These are phyloP conservation scores for Thyridium curvatum DNA, from an alignment of 2,329 filamentous ascomycete species.

Conservation along the genomic window DNA sequence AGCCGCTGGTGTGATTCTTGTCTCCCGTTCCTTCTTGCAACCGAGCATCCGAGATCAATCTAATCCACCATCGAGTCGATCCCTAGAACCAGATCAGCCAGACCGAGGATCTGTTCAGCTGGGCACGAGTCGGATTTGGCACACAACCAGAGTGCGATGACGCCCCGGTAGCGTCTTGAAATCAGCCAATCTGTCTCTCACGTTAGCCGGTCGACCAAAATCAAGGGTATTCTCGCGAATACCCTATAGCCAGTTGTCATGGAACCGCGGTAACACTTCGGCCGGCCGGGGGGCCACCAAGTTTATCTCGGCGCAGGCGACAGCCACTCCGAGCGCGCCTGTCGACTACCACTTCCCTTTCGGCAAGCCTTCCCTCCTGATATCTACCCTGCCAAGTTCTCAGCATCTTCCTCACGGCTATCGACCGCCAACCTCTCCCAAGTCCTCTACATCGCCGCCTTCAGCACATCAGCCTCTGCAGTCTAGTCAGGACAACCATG, in stretches of 20 bases:
- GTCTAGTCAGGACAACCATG: too few relatives aligned
- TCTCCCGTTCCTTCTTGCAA: too few relatives aligned
- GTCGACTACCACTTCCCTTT: conserved; percentile 12
- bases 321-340: conserved; percentile 3
- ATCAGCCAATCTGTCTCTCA: conserved; percentile 36
- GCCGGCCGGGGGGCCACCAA: conserved; percentile 34
- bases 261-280: conserved; percentile 28
- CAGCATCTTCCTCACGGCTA: neutral
- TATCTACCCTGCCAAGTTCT: conserved; percentile 6
- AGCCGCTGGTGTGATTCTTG: too few relatives aligned
- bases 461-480: too few relatives aligned
- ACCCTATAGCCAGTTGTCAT: conserved; percentile 28
- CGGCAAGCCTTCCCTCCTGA: conserved; percentile 10
- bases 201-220: conserved; percentile 28
- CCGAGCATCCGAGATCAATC: neutral
- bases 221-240: conserved; percentile 35
- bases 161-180: conserved; percentile 14
- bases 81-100: too few relatives aligned
- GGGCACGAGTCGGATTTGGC: too few relatives aligned
- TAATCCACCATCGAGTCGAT: too few relatives aligned
- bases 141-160: conserved; percentile 8
- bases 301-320: conserved; percentile 9
- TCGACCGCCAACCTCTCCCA: too few relatives aligned
- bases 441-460: too few relatives aligned
- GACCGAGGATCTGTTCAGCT: too few relatives aligned